Evolutionary conservation across 2,329 filamentous ascomycete genomes (phyloP), one percentile per base, ranked within the genome.

Genomic region (Beauveria caledonica): DNA sequence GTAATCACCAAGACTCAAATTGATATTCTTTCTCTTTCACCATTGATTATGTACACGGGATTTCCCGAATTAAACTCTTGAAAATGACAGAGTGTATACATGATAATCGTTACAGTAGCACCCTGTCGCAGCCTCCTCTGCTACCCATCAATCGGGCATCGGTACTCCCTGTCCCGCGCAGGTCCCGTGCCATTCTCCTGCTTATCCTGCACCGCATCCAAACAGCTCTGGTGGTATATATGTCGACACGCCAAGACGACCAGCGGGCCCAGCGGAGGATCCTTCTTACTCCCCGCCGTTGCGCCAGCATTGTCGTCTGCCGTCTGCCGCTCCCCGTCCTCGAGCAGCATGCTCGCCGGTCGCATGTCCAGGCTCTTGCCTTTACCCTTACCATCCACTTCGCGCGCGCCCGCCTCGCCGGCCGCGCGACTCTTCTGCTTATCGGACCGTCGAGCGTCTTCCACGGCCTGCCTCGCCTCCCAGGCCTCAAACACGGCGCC

Each of bases 401-500:
- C 55, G 11, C 29, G 29, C 7, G 60, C 8, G 13, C 48, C 42
- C 10, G 39, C 8, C 10, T 51, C 50, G 59, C 73, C 72, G 2
- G 68, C 64, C 2, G 65, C 59, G 27, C 68, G 64, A 0, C 74
- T 73, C 66, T 13, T 45, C 17, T 77, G 78, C 63, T 69, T 73
- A 61, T 77, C 76, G 64, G 72, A 74, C 67, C 78, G 76, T 62
- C 73, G 78, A 65, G 68, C 68, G 15, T 78, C 75, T 58, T 84
- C 81, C 1, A 72, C 66, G 1, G 73, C 74, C 65, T 83, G 79
- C 65, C 77, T 83, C 60, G 82, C 80, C 71, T 94, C 86, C 92
- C 91, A 97, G 1, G 86, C 86, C 55, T 89, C 86, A 78, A 91
- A 96, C 1, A 96, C 82, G 42, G 85, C 82, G 0, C 84, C 82